Evolutionary conservation across 2,329 filamentous ascomycete genomes (phyloP).

Genomic region (Phoma herbarum): DNA sequence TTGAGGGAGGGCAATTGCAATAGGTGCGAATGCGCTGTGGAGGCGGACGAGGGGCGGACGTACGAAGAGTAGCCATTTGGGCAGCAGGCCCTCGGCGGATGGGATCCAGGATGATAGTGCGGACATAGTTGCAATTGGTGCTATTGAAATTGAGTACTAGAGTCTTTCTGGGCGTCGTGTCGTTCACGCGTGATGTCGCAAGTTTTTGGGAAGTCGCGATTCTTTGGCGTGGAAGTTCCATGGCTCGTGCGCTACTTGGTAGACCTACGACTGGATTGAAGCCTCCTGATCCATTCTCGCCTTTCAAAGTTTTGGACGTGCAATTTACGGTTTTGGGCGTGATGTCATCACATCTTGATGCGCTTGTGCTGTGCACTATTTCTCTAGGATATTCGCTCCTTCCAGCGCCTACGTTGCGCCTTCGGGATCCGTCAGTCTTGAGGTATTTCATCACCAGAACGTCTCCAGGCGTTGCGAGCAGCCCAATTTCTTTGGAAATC

Average conservation of each 20-base stretch:
- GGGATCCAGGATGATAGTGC: constrained; percentile 46
- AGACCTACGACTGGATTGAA: not conserved
- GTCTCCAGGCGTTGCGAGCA: too few species aligned
- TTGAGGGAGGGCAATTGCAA: not conserved
- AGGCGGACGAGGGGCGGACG: constrained; percentile 31
- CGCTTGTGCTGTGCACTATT: too few species aligned
- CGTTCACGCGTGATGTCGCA: not conserved
- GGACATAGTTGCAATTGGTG: constrained; percentile 13
- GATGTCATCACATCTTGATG: too few species aligned
- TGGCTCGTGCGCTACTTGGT: not conserved
- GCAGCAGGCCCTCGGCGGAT: constrained; percentile 61
- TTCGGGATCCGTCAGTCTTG: too few species aligned
- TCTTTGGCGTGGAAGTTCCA: not conserved
- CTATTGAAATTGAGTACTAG: not conserved
- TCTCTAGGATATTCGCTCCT: too few species aligned
- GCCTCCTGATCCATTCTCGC: too few species aligned
- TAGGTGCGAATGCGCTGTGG: constrained; percentile 8
- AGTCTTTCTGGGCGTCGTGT: not conserved
- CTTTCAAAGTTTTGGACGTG: too few species aligned
- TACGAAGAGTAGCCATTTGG: constrained; percentile 73
- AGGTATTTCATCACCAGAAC: too few species aligned
- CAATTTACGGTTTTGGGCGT: too few species aligned
- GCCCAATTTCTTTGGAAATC: too few species aligned
- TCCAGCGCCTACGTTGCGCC: too few species aligned
- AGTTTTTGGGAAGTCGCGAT: constrained; percentile 3